Evolutionary conservation across 2,329 filamentous ascomycete species (phyloP).

Genomic region (Neofusicoccum parvum): DNA sequence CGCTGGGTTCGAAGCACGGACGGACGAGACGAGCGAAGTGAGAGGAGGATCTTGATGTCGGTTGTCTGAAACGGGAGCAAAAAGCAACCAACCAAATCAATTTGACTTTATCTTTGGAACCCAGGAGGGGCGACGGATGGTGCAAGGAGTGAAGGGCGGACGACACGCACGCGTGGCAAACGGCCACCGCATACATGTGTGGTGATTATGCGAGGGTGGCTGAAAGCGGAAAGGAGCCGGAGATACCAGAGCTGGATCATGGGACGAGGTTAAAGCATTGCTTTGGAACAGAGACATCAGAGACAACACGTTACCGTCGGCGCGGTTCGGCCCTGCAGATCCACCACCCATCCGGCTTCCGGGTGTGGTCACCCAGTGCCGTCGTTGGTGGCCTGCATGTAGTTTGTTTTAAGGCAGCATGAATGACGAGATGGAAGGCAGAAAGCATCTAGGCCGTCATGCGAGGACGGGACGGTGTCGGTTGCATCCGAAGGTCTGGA

Average conservation of each 20-base stretch:
- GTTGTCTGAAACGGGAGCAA: neutral
- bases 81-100: neutral
- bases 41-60: neutral
- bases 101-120: neutral
- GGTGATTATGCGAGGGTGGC: neutral
- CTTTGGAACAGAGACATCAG: neutral
- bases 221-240: neutral
- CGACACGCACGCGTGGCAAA: neutral
- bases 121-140: neutral
- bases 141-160: neutral
- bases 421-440: neutral
- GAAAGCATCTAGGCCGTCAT: neutral
- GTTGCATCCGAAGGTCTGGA: neutral
- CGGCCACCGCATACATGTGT: neutral
- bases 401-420: neutral
- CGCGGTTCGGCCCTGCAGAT: conserved; percentile 16
- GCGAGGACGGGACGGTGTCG: conserved; percentile 4
- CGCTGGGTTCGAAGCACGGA: too few relatives aligned
- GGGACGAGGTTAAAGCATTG: neutral
- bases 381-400: neutral
- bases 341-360: neutral
- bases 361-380: neutral
- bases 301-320: neutral
- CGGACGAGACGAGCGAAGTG: neutral
- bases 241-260: neutral